phyloP scores from a whole-genome alignment of 2,329 filamentous ascomycete species.

The Coniella vitis region DNA sequence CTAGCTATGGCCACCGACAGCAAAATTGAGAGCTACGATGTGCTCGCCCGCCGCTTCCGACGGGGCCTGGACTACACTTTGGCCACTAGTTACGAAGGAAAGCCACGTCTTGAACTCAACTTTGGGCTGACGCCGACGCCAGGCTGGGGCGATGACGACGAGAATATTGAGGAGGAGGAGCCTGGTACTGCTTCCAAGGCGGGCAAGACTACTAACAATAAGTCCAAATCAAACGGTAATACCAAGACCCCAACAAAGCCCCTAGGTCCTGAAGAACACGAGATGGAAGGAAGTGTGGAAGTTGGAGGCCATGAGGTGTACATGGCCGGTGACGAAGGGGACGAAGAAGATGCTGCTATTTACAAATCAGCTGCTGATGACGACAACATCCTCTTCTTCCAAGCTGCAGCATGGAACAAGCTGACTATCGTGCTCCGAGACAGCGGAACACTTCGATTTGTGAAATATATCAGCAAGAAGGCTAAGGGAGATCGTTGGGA shows the following conservation, averaged over 20 bases:
- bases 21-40: constrained; percentile 63
- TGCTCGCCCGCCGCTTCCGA: constrained; percentile 82
- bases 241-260: constrained; percentile 27
- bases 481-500: constrained; percentile 93
- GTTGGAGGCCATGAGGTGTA: constrained; percentile 82
- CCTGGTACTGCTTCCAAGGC: constrained; percentile 33
- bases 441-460: constrained; percentile 78
- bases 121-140: constrained; percentile 76
- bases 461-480: constrained; percentile 84
- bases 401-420: constrained; percentile 73
- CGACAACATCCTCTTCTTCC: constrained; percentile 59
- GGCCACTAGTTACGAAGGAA: constrained; percentile 73
- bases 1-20: constrained; percentile 75
- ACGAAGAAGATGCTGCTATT: constrained; percentile 65
- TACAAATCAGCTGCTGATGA: constrained; percentile 79
- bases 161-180: constrained; percentile 41
- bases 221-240: constrained; percentile 27
- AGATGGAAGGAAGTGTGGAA: constrained; percentile 35
- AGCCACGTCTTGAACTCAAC: constrained; percentile 79
- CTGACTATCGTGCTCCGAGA: constrained; percentile 87
- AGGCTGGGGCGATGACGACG: constrained; percentile 74
- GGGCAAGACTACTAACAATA: constrained; percentile 23
- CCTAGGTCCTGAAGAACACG: constrained; percentile 19
- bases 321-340: constrained; percentile 80
- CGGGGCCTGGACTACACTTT: constrained; percentile 86